Evolutionary conservation across 1,139 yeast genomes (phyloP).

Genomic region (Yamadazyma blattariae): DNA sequence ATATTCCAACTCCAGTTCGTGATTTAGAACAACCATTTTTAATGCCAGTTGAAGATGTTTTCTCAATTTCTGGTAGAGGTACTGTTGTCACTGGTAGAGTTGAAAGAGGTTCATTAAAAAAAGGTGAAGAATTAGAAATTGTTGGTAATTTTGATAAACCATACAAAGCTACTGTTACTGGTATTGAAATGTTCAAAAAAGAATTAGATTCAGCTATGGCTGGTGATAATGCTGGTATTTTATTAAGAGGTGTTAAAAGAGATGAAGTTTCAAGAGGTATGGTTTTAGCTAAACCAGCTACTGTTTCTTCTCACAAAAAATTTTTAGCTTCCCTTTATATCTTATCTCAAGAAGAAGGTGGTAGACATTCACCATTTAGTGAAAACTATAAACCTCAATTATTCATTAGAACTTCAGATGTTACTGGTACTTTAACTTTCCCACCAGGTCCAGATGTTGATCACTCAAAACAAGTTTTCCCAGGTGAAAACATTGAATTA

Average conservation of each 20-base stretch:
- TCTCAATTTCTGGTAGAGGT: slow-evolving; percentile 99
- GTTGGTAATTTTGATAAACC: slow-evolving; percentile 90
- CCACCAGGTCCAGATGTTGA: slow-evolving; percentile 82
- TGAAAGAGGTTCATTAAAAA: slow-evolving; percentile 94
- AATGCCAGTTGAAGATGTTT: slow-evolving; percentile 96
- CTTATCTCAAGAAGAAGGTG: slow-evolving; percentile 97
- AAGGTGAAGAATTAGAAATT: slow-evolving; percentile 97
- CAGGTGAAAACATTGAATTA: slow-evolving; percentile 99
- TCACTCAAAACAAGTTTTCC: slow-evolving; percentile 88
- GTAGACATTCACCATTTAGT: slow-evolving; percentile 97
- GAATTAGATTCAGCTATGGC: slow-evolving; percentile 97
- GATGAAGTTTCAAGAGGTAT: slow-evolving; percentile 97
- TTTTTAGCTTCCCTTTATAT: slow-evolving; percentile 92
- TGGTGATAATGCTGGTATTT: slow-evolving; percentile 98
- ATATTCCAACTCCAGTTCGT: slow-evolving; percentile 95
- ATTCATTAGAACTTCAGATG: slow-evolving; percentile 95
- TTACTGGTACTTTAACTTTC: slow-evolving; percentile 87
- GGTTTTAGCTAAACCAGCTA: slow-evolving; percentile 92
- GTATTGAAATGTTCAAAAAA: slow-evolving; percentile 99
- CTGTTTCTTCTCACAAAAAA: slow-evolving; percentile 91
- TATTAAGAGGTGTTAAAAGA: slow-evolving; percentile 97
- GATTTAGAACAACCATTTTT: slow-evolving; percentile 95
- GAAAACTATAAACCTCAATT: slow-evolving; percentile 98
- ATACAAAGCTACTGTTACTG: slow-evolving; percentile 91
- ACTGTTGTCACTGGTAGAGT: slow-evolving; percentile 99